A percentile compares a stretch with the other conserved stretches of the same genome.
phyloP scores from a whole-genome alignment of 371 early-diverging fungal species.

The Rhizopus sp. region DNA sequence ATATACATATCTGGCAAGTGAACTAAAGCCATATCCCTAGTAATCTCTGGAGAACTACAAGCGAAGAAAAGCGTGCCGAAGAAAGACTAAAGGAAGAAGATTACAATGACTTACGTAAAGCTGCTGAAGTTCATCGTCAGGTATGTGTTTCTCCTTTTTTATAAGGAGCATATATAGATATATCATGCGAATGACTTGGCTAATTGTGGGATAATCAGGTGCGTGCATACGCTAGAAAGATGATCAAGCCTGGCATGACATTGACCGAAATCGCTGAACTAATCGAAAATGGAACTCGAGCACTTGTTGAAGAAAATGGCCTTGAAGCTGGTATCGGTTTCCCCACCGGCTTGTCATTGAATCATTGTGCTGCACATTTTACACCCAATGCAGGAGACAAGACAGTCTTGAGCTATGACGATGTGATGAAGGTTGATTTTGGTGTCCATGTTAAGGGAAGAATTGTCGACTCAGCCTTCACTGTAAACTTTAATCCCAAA shows the following conservation, averaged over 20 bases:
- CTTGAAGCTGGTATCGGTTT: conserved; percentile 95
- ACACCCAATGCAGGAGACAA: conserved; percentile 98
- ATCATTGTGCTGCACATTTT: conserved; percentile 99
- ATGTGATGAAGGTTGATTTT: conserved; percentile 99
- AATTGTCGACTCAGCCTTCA: conserved; percentile 99
- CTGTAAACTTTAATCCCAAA: conserved; percentile 93
- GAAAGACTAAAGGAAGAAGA: conserved; percentile 66
- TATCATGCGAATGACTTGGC: not conserved
- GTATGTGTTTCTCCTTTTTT: conserved; percentile 18
- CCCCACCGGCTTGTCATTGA: conserved; percentile 98
- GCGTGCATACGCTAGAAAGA: conserved; percentile 80
- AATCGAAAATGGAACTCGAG: conserved; percentile 96
- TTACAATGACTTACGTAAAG: conserved; percentile 84
- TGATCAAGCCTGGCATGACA: conserved; percentile 95
- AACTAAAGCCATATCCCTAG: conserved; percentile 23
- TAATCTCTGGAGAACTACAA: conserved; percentile 77
- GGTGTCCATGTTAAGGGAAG: conserved; percentile 98
- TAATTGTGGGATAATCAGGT: conserved; percentile 39
- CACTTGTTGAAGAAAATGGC: conserved; percentile 89
- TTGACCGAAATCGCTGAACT: conserved; percentile 93
- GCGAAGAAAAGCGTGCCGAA: conserved; percentile 76
- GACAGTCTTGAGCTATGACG: conserved; percentile 88
- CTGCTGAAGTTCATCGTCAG: conserved; percentile 93
- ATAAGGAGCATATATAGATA: not conserved
- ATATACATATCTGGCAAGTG: not conserved